Base-by-base conservation (phyloP, 352 stramenopile genomes). In the Phytophthora macrochlamydospora region DNA sequence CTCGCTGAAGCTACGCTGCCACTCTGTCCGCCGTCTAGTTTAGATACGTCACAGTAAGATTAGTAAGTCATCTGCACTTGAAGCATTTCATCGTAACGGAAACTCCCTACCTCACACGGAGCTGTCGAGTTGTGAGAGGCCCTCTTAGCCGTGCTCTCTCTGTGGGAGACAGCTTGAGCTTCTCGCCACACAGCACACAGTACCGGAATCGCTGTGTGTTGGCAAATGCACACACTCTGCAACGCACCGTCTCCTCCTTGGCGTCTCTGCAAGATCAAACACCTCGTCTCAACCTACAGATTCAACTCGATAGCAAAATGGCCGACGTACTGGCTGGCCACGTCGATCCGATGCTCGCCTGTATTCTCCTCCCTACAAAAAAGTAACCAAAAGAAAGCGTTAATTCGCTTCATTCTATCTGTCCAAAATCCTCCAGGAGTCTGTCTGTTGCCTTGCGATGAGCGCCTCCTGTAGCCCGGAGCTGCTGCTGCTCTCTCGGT, bases 341-440 rank as follows among this genome's bases (percentile, higher is more conserved):
- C 65, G 49, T 87, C 78, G 48, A 87, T 77, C 5, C 78, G 78
- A 32, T 87, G 78, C 43, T 84, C 78, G 0, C 71, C 44, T 24
- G 43, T 62, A 7, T 37, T n/a, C 9, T 66, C 49, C 30, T 62
- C 67, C 53, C 49, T 59, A 29, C 8, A 54, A 5, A 43, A 69
- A 24, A 24, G 18, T 24, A 24, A 11, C 11, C 14, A 18, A 28
- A 50, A 2, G n/a, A 54, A 37, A 33, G 7, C 18, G 48, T 62
- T 29, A 65, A 50, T 29, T 28, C 3, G 18, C 43, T 18, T n/a
- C 43, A 51, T 48, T 18, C 18, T 44, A 28, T 40, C 35, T 40
- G 6, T 7, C 0, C 18, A 24, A 24, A 24, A 24, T 24, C 18
- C 18, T 24, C 18, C 18, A 24, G 18, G 0, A 24, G 18, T 24